Percentiles rank a stretch among this genome's conserved stretches.
Evolutionary conservation across 106 monocot species (phyloP).

Genomic region (Posidonia australis): DNA sequence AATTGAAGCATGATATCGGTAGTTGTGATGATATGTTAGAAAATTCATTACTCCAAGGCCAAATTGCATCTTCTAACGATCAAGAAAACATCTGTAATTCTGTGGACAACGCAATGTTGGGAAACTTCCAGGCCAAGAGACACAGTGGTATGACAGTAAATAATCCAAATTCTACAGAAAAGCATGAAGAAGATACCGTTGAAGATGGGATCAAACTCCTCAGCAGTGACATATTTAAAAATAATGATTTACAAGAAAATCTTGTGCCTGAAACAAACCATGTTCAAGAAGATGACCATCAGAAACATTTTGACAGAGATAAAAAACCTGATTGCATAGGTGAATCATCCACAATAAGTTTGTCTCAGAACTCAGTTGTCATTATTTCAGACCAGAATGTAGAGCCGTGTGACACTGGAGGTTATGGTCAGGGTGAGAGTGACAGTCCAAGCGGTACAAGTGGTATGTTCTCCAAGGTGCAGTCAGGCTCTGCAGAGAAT

Average conservation of each 20-base stretch:
- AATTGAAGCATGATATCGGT: not conserved
- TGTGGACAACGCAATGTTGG: not conserved
- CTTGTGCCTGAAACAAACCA: not conserved
- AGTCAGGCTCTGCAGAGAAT: not conserved
- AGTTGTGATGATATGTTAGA: not conserved
- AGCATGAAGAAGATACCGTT: not conserved
- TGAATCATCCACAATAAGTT: not conserved
- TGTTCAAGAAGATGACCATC: not conserved
- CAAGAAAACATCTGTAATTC: not conserved
- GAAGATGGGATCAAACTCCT: not conserved
- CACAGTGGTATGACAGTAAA: not conserved
- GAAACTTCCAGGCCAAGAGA: not conserved
- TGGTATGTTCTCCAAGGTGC: too few relatives aligned
- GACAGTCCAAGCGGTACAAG: not conserved
- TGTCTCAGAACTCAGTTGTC: not conserved
- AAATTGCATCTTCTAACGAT: not conserved
- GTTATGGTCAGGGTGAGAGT: too few relatives aligned
- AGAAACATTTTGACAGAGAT: too few relatives aligned
- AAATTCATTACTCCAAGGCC: not conserved
- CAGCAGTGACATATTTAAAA: not conserved
- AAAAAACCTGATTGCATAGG: not conserved
- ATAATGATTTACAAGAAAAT: not conserved
- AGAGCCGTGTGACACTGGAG: too few relatives aligned
- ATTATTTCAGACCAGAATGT: too few relatives aligned
- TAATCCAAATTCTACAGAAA: not conserved